These are phyloP conservation scores for Cyberlindnera meyerae DNA, from an alignment of 805 yeast species.

Conservation along the genomic window DNA sequence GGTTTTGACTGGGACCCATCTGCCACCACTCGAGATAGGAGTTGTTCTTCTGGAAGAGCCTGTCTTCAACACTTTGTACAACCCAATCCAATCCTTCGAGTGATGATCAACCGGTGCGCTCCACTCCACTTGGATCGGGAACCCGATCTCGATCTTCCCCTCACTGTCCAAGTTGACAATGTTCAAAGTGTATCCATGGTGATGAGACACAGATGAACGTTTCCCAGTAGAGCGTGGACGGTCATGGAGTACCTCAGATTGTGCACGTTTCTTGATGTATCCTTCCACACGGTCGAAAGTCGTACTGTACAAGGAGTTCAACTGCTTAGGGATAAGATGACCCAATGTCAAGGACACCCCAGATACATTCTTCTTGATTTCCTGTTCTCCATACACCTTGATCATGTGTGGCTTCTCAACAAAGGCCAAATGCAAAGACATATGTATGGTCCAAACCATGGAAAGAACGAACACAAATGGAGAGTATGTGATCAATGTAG, in stretches of 20 bases:
- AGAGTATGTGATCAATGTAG: constrained; percentile 55
- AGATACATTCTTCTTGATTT: constrained; percentile 50
- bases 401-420: constrained; percentile 78
- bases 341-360: constrained; percentile 33
- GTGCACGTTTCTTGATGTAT: constrained; percentile 24
- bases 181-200: constrained; percentile 28
- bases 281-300: constrained; percentile 33
- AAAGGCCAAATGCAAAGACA: constrained; percentile 61
- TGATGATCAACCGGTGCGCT: constrained; percentile 45
- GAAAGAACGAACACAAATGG: constrained; percentile 45
- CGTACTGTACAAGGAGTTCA: constrained; percentile 39
- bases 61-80: constrained; percentile 60
- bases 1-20: constrained; percentile 51
- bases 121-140: constrained; percentile 53
- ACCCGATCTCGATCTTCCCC: constrained; percentile 38
- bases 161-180: constrained; percentile 17
- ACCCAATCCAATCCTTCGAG: constrained; percentile 68
- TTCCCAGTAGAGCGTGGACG: constrained; percentile 2
- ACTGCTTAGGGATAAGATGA: constrained; percentile 32
- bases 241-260: constrained; percentile 16
- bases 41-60: constrained; percentile 53
- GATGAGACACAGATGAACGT: constrained; percentile 20
- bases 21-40: constrained; percentile 54
- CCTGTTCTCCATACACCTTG: constrained; percentile 64
- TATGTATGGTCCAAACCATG: constrained; percentile 60